Base-by-base conservation (phyloP, 495 filamentous ascomycete species). In the Penicillium alfredii region DNA sequence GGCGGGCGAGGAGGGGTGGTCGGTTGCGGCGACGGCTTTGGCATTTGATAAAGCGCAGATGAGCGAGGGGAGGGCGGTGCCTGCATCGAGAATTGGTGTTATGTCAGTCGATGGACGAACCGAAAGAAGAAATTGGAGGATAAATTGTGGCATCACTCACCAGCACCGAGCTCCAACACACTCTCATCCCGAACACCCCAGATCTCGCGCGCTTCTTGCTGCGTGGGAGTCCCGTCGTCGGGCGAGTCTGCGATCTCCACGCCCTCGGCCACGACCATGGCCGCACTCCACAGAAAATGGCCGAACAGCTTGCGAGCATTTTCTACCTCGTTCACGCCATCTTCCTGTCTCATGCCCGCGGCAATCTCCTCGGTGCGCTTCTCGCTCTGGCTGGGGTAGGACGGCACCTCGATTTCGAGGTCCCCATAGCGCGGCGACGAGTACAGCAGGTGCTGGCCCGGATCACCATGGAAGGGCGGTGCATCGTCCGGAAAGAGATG, bases 211-310 rank as follows among this genome's bases (percentile, higher is more conserved):
- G 33, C 31, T 15, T 49, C 52, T 20, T 19, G 32, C 19, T 40
- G 31, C 2, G 38, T 32, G 9, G 46, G 33, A 2, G 21, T 24
- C 4, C 30, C 11, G 7, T 20, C 21, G 7, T 30, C 21, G 10
- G 33, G 37, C 9, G 8, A 44, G 39, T 48, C 54, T 8, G 55
- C 56, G 16, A 44, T 61, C 49, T 84, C 79, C 7, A 92, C 63
- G 8, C 80, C 64, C 53, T 85, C 83, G 1, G 82, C 83, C 30
- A 88, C 67, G 36, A 81, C 66, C 45, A 90, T 61, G 0, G 72
- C 78, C n/a, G 85, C 69, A 55, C 90, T 93, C 89, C 89, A 94
- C 4, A 94, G 61, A 56, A 84, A 84, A 56, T 94, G 88, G 21
- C 80, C 80, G 56, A 89, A 94, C 23, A 92, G 71, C 25, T 59